Evolutionary conservation across 768 basidiomycete genomes (phyloP).

Genomic region (Mycena floridula): DNA sequence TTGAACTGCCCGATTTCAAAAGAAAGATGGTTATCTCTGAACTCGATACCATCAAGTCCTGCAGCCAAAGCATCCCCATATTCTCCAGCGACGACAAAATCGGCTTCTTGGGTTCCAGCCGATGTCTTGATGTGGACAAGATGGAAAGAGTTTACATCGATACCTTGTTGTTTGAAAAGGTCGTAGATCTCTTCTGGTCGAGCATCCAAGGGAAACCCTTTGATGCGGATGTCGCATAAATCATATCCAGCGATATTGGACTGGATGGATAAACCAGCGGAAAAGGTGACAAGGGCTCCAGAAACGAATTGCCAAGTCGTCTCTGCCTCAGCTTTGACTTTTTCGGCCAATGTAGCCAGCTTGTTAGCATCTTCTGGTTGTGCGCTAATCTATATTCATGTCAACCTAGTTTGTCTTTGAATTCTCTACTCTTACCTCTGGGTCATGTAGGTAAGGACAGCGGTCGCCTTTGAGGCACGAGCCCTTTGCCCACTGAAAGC

Average conservation of each 20-base stretch:
- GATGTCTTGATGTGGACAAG: conserved; percentile 24
- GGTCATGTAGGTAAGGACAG: conserved; percentile 28
- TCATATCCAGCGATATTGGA: conserved; percentile 46
- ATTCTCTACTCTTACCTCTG: conserved; percentile 15
- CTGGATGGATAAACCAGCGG: conserved; percentile 41
- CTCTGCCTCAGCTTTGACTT: conserved; percentile 19
- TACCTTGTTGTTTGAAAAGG: conserved; percentile 37
- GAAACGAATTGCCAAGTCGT: conserved; percentile 36
- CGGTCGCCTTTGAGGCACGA: conserved; percentile 27
- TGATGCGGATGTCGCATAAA: conserved; percentile 39
- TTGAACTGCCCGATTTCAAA: conserved; percentile 37
- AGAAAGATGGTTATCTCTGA: conserved; percentile 33
- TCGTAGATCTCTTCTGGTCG: conserved; percentile 32
- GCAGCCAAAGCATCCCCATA: conserved; percentile 32
- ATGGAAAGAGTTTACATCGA: conserved; percentile 26
- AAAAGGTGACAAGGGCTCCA: conserved; percentile 44
- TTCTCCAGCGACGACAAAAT: conserved; percentile 35
- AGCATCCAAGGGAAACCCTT: conserved; percentile 36
- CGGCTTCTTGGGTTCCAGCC: conserved; percentile 29
- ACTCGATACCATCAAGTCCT: conserved; percentile 43
- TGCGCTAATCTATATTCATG: neutral
- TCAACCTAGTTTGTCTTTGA: neutral
- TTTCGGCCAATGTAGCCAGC: neutral
- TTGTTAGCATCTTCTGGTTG: neutral
- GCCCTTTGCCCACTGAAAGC: conserved; percentile 28